phyloP scores from a whole-genome alignment of 1,139 yeast species.

The Magnusiomyces suaveolens region DNA sequence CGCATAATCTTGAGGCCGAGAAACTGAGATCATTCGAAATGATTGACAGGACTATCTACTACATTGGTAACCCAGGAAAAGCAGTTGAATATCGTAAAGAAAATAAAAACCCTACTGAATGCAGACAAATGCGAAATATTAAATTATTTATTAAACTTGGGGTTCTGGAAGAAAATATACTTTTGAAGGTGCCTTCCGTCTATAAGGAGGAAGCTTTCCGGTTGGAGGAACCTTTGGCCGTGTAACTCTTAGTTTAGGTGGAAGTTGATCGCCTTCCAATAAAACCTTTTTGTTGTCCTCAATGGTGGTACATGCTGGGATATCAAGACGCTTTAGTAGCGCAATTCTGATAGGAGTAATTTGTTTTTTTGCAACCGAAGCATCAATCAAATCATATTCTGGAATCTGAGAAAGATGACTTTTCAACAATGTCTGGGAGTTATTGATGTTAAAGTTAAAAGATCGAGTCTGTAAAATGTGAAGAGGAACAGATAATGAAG shows the following conservation, averaged over 20 bases:
- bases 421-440: conserved; percentile 15
- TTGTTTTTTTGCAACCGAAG: conserved; percentile 42
- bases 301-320: conserved; percentile 19
- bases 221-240: conserved; percentile 88
- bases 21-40: no score
- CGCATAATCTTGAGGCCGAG: no score
- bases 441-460: conserved; percentile 29
- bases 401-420: conserved; percentile 27
- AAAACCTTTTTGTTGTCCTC: conserved; percentile 34
- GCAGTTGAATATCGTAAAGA: no score
- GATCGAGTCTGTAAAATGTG: conserved; percentile 76
- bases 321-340: conserved; percentile 32
- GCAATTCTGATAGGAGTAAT: conserved; percentile 55
- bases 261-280: conserved; percentile 73
- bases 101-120: no score
- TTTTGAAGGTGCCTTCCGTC: conserved; percentile 38
- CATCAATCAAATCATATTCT: conserved; percentile 36
- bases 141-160: neutral
- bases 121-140: no score
- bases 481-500: conserved; percentile 79
- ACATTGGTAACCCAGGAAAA: no score
- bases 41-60: no score
- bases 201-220: conserved; percentile 68
- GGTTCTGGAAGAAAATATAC: conserved; percentile 19
- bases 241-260: conserved; percentile 67